phyloP scores from a whole-genome alignment of 2,329 filamentous ascomycete species.

The Cytospora paraplurivora region DNA sequence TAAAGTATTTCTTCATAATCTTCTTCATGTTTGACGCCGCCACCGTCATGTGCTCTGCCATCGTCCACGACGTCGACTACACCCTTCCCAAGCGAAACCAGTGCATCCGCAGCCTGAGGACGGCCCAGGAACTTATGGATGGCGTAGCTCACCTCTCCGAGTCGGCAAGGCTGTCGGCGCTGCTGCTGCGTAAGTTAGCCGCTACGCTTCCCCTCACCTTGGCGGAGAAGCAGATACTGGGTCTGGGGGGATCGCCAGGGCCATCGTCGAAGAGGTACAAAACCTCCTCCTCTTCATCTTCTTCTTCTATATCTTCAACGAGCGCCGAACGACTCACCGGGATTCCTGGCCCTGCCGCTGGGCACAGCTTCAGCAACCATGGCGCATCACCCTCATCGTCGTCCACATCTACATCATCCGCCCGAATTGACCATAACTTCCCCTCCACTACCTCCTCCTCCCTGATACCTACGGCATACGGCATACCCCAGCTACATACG shows the following conservation, averaged over 20 bases:
- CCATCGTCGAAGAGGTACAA: conserved; percentile 16
- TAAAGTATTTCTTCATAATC: conserved; percentile 37
- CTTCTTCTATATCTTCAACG: not conserved
- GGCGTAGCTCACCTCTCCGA: conserved; percentile 20
- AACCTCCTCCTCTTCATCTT: not conserved
- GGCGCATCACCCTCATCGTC: not conserved
- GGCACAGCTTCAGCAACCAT: not conserved
- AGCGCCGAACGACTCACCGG: not conserved
- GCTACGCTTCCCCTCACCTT: conserved; percentile 17
- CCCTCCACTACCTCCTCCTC: not conserved
- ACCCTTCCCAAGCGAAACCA: conserved; percentile 34
- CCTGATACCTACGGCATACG: not conserved
- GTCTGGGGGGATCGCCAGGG: not conserved
- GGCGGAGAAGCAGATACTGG: conserved; percentile 18
- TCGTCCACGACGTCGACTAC: conserved; percentile 34
- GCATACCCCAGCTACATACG: not conserved
- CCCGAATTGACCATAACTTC: not conserved
- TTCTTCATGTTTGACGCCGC: conserved; percentile 39
- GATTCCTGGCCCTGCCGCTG: not conserved
- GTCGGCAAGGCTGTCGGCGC: conserved; percentile 22
- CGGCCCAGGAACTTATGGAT: conserved; percentile 26
- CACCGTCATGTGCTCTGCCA: conserved; percentile 35
- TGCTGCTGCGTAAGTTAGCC: conserved; percentile 22
- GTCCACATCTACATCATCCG: not conserved
- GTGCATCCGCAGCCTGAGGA: conserved; percentile 19